These are phyloP conservation scores for Gracilaria domingensis DNA, from an alignment of 23 red algal genomes.

Conservation along the genomic window DNA sequence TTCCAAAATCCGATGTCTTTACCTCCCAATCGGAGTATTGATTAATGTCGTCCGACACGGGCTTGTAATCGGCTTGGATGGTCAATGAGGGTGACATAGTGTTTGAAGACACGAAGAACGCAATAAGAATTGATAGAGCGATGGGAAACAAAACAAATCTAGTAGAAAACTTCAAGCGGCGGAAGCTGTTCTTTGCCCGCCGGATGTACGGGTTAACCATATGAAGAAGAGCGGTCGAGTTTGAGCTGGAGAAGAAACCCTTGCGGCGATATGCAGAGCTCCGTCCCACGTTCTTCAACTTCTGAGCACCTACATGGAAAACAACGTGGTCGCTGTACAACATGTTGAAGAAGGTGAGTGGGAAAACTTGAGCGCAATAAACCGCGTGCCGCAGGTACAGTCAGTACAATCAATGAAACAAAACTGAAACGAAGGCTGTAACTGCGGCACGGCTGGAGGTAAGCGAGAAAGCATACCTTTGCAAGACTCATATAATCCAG, in stretches of 20 bases:
- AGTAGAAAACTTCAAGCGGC: slow-evolving; percentile 4
- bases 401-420: slow-evolving; percentile 12
- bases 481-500: slow-evolving; percentile 3
- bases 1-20: not conserved
- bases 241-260: slow-evolving; percentile 13
- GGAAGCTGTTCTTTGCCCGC: slow-evolving; percentile 41
- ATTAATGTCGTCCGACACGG: not conserved
- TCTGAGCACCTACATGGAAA: slow-evolving; percentile 10
- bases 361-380: not conserved
- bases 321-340: slow-evolving; percentile 36
- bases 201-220: slow-evolving; percentile 35
- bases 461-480: not conserved
- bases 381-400: not conserved
- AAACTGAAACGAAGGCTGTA: slow-evolving; percentile 1
- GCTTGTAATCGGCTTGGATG: not conserved
- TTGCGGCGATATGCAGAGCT: not conserved
- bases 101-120: slow-evolving; percentile 12
- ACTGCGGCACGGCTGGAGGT: not conserved
- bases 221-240: slow-evolving; percentile 11
- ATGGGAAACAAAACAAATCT: slow-evolving; percentile 19
- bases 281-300: not conserved
- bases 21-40: not conserved
- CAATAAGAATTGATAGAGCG: slow-evolving; percentile 15
- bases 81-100: not conserved
- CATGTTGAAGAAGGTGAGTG: not conserved